Conservation (phyloP, 306 rosid genomes). For the Betula pendula region DNA sequence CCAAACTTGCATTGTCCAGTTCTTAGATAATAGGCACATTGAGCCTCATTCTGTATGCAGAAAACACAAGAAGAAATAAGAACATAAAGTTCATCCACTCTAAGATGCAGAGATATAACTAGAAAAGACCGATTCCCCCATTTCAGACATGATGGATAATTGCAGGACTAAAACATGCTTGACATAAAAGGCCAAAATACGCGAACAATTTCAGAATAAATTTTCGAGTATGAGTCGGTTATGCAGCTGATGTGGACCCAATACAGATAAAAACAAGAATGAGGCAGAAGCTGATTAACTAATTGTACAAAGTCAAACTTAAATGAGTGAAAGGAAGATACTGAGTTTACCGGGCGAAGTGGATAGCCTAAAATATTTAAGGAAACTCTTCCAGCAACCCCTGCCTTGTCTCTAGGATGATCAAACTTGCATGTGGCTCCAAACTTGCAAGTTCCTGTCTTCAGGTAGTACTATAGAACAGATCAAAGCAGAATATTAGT, state of each 20-base stretch:
- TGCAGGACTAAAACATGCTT: conserved; percentile 22
- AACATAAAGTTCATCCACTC: conserved; percentile 21
- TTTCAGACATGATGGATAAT: conserved; percentile 13
- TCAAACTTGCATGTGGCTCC: conserved; percentile 99
- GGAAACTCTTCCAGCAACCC: conserved; percentile 91
- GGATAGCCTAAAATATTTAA: conserved; percentile 92
- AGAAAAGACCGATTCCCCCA: conserved; percentile 17
- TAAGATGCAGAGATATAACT: conserved; percentile 8
- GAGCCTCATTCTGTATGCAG: conserved; percentile 66
- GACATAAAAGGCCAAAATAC: conserved; percentile 13
- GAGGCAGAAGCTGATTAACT: conserved; percentile 21
- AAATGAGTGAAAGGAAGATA: conserved; percentile 29
- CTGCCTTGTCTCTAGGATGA: conserved; percentile 96
- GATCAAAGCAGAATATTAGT: conserved; percentile 25
- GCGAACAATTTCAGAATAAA: conserved; percentile 2
- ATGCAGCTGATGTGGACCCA: conserved; percentile 19
- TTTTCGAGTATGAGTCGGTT: conserved; percentile 6
- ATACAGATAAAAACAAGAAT: conserved; percentile 20
- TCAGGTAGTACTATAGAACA: conserved; percentile 79
- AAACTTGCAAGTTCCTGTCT: conserved; percentile 98
- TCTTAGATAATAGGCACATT: conserved; percentile 91
- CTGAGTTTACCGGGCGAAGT: conserved; percentile 71
- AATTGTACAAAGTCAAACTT: conserved; percentile 2
- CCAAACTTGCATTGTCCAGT: conserved; percentile 96
- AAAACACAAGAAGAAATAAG: conserved; percentile 13